Evolutionary conservation across 192 early-diverging fungal species (phyloP).

Genomic region (Entophlyctis luteolus): DNA sequence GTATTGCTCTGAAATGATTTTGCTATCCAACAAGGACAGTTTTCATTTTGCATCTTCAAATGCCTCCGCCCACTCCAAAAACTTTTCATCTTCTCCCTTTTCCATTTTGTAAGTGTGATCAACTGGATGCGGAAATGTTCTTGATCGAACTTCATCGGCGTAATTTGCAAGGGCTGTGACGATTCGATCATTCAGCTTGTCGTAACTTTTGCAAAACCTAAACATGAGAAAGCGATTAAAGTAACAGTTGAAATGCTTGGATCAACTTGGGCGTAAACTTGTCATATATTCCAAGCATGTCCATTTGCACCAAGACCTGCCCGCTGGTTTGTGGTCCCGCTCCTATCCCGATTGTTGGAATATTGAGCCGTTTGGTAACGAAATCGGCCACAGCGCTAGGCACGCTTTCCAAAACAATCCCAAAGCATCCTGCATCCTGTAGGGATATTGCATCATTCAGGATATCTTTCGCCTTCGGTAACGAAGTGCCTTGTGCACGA

Average conservation of each 20-base stretch:
- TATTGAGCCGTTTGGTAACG: constrained; percentile 69
- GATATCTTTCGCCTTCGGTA: constrained; percentile 62
- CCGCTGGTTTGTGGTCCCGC: constrained; percentile 83
- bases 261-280: constrained; percentile 79
- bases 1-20: too few species aligned
- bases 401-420: constrained; percentile 87
- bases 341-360: constrained; percentile 98
- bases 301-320: constrained; percentile 89
- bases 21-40: too few species aligned
- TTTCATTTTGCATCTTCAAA: too few species aligned
- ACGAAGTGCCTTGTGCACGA: constrained; percentile 14
- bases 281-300: constrained; percentile 90
- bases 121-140: constrained; percentile 70
- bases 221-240: background rate
- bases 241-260: background rate
- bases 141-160: constrained; percentile 68
- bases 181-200: constrained; percentile 68
- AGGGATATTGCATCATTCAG: constrained; percentile 85
- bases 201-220: constrained; percentile 88
- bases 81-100: constrained; percentile 46
- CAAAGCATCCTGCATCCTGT: constrained; percentile 87
- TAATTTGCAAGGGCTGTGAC: constrained; percentile 69
- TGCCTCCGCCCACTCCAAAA: constrained; percentile 38
- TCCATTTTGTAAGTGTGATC: constrained; percentile 79
- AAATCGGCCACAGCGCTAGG: constrained; percentile 83